Percentiles rank a stretch among this genome's conserved stretches.
These are phyloP conservation scores for Ploettnerulaceae sp. DNA, from an alignment of 2,329 filamentous ascomycete genomes.

Conservation along the genomic window DNA sequence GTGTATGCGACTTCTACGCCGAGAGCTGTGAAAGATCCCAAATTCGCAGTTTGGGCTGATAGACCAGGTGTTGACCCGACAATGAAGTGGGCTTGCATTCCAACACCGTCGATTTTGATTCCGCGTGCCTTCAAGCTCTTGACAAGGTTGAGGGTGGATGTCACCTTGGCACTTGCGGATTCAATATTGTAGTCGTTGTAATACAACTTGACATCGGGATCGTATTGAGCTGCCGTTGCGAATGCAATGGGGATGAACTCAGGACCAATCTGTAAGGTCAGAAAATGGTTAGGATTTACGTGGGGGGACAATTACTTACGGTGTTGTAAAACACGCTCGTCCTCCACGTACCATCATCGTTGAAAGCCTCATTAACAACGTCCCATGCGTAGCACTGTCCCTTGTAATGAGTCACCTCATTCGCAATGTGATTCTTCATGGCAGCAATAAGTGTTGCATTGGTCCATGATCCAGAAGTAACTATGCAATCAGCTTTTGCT, in stretches of 20 bases:
- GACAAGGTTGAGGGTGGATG: constrained; percentile 41
- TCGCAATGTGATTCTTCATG: constrained; percentile 56
- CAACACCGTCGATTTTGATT: constrained; percentile 57
- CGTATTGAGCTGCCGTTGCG: constrained; percentile 25
- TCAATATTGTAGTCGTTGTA: constrained; percentile 62
- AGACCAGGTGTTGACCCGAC: constrained; percentile 48
- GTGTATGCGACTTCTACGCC: constrained; percentile 57
- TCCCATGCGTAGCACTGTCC: constrained; percentile 61
- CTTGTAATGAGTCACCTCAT: constrained; percentile 54
- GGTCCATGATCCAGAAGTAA: constrained; percentile 49
- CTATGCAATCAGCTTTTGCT: constrained; percentile 18
- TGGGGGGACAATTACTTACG: constrained; percentile 35
- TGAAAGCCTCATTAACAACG: constrained; percentile 60
- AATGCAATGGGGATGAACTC: constrained; percentile 40
- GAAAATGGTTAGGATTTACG: background rate
- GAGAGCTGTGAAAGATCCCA: constrained; percentile 47
- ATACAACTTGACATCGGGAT: constrained; percentile 30
- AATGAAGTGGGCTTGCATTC: constrained; percentile 58
- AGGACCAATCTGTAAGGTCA: constrained; percentile 41
- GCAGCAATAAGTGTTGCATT: constrained; percentile 51
- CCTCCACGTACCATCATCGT: constrained; percentile 52
- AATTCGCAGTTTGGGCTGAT: constrained; percentile 40
- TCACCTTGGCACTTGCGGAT: constrained; percentile 44
- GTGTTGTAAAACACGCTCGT: constrained; percentile 49
- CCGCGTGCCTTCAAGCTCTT: constrained; percentile 43